These are phyloP conservation scores for Lachnellula hyalina DNA, from an alignment of 2,329 filamentous ascomycete species.

Conservation along the genomic window DNA sequence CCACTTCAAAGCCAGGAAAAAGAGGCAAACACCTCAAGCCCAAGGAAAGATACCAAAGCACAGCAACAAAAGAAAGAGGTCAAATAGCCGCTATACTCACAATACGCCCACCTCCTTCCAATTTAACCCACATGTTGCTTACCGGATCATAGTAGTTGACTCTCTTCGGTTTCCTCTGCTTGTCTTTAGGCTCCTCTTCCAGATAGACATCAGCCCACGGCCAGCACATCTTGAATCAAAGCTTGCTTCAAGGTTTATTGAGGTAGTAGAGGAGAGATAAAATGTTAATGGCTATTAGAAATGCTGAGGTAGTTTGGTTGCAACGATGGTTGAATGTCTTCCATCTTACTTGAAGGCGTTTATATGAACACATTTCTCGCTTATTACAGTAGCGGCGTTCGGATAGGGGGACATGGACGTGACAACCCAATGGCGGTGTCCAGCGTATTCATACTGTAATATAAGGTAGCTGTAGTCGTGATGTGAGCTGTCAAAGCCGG, in stretches of 20 bases:
- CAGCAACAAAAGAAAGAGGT: background rate
- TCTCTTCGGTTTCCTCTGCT: slow-evolving; percentile 10
- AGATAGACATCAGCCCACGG: slow-evolving; percentile 21
- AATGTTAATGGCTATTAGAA: background rate
- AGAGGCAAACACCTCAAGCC: background rate
- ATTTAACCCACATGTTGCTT: slow-evolving; percentile 9
- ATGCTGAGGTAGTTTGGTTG: background rate
- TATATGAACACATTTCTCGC: too few relatives aligned
- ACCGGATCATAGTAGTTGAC: slow-evolving; percentile 18
- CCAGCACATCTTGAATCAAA: slow-evolving; percentile 23
- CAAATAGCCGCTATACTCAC: slow-evolving; percentile 7
- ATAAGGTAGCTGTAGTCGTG: too few relatives aligned
- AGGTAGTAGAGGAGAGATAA: background rate
- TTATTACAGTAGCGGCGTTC: too few relatives aligned
- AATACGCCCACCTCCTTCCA: slow-evolving; percentile 3
- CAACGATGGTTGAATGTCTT: too few relatives aligned
- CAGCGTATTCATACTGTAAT: too few relatives aligned
- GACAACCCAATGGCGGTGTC: too few relatives aligned
- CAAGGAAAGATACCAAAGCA: background rate
- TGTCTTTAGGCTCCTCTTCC: slow-evolving; percentile 17
- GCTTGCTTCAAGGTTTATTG: background rate
- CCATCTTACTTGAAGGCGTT: too few relatives aligned
- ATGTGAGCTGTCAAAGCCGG: too few relatives aligned
- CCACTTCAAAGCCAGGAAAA: background rate
- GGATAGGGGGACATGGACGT: too few relatives aligned